These are phyloP conservation scores for Daldinia decipiens DNA, from an alignment of 495 filamentous ascomycete species.

Conservation along the genomic window DNA sequence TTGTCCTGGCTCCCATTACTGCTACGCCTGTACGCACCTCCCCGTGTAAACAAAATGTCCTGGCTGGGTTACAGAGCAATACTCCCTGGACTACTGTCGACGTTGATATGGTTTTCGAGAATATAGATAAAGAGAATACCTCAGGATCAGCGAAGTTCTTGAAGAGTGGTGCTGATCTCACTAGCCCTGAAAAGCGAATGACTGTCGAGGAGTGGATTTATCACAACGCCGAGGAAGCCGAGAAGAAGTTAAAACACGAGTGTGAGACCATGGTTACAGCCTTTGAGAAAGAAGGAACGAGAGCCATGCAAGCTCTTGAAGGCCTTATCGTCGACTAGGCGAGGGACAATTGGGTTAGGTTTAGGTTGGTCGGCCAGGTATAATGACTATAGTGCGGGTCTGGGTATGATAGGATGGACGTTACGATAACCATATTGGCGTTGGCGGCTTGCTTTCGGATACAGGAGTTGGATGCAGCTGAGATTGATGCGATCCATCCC, in stretches of 20 bases:
- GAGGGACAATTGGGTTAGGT: neutral
- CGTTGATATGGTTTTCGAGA: slow-evolving; percentile 70
- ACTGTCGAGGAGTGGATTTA: slow-evolving; percentile 92
- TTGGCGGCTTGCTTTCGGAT: slow-evolving; percentile 15
- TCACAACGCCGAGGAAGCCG: slow-evolving; percentile 79
- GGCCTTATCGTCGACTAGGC: slow-evolving; percentile 65
- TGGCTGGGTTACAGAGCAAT: slow-evolving; percentile 66
- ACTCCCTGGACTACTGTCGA: slow-evolving; percentile 79
- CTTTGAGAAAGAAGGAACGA: slow-evolving; percentile 84
- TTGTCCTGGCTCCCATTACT: slow-evolving; percentile 62
- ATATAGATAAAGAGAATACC: slow-evolving; percentile 65
- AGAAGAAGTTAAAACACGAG: slow-evolving; percentile 78
- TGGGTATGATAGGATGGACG: slow-evolving; percentile 3
- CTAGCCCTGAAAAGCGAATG: slow-evolving; percentile 84
- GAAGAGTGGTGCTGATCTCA: slow-evolving; percentile 65
- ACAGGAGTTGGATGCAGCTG: slow-evolving; percentile 4
- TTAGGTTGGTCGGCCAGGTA: slow-evolving; percentile 9
- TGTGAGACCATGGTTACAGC: slow-evolving; percentile 81
- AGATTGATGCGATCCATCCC: neutral
- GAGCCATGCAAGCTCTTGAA: slow-evolving; percentile 80
- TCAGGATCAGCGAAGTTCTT: slow-evolving; percentile 53
- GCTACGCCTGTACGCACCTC: slow-evolving; percentile 67
- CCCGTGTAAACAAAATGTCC: slow-evolving; percentile 71
- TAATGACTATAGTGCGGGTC: slow-evolving; percentile 13
- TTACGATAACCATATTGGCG: slow-evolving; percentile 26